phyloP scores from a whole-genome alignment of 805 yeast genomes.

The Starmerella kuoi region DNA sequence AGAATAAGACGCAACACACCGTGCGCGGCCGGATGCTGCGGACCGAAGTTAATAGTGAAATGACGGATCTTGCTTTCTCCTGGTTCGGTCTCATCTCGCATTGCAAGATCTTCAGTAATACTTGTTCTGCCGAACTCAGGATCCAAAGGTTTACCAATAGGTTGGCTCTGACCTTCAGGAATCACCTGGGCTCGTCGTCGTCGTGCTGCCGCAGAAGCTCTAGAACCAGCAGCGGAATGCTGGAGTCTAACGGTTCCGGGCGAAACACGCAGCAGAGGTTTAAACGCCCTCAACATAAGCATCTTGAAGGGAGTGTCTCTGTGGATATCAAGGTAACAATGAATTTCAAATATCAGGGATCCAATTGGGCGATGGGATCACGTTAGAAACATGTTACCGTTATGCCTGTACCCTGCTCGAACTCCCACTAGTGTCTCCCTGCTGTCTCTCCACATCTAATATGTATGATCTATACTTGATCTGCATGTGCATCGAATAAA shows the following conservation, averaged over 20 bases:
- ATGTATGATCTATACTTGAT: neutral
- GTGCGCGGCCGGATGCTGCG: conserved; percentile 92
- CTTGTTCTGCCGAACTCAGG: conserved; percentile 25
- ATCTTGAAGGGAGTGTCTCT: neutral
- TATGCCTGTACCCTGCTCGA: neutral
- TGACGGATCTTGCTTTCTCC: conserved; percentile 51
- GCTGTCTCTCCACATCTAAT: neutral
- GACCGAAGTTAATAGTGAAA: conserved; percentile 82
- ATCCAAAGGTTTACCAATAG: conserved; percentile 28
- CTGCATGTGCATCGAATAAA: neutral
- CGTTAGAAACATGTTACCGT: neutral
- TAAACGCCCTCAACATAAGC: conserved; percentile 12
- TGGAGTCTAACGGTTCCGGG: conserved; percentile 8
- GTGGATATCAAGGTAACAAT: neutral
- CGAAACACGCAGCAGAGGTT: conserved; percentile 8
- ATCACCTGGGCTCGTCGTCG: conserved; percentile 18
- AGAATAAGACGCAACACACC: conserved; percentile 78
- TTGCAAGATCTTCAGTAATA: conserved; percentile 26
- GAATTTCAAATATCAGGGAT: neutral
- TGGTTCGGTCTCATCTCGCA: conserved; percentile 20
- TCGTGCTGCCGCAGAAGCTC: conserved; percentile 7
- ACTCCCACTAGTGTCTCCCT: neutral
- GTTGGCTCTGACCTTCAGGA: conserved; percentile 19
- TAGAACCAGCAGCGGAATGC: conserved; percentile 3
- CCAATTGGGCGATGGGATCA: conserved; percentile 6